Percentiles rank a stretch among this genome's conserved stretches.
Conservation (phyloP, 2,329 filamentous ascomycete species). For the Pyricularia grisea region DNA sequence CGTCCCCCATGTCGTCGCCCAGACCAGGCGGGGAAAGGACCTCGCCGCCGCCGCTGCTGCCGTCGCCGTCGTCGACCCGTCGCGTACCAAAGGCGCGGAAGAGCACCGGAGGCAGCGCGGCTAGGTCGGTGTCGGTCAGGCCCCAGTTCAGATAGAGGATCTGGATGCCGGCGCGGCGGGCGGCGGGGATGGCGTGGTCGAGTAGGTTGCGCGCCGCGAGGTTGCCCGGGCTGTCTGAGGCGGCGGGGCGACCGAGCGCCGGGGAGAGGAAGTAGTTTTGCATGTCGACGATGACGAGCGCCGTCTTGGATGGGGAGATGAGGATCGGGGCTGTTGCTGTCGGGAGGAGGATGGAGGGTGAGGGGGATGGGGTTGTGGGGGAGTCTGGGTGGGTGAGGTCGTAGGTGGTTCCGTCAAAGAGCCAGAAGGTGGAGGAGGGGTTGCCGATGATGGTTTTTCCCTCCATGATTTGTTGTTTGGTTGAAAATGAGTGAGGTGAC, state of each 20-base stretch:
- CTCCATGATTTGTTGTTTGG: background rate
- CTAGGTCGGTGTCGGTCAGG: conserved; percentile 39
- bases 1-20: conserved; percentile 21
- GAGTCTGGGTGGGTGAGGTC: background rate
- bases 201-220: conserved; percentile 4
- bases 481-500: background rate
- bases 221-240: conserved; percentile 26
- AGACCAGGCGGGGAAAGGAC: conserved; percentile 13
- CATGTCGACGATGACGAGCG: conserved; percentile 30
- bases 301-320: conserved; percentile 15
- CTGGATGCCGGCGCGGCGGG: conserved; percentile 10
- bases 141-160: conserved; percentile 50
- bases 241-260: background rate
- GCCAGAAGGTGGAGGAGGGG: background rate
- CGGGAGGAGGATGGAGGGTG: background rate
- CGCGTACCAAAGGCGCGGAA: conserved; percentile 39
- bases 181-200: conserved; percentile 6
- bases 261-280: conserved; percentile 27
- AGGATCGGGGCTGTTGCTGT: background rate
- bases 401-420: background rate
- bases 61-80: conserved; percentile 25
- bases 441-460: background rate
- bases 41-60: background rate
- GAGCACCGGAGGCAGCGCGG: conserved; percentile 37
- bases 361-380: background rate